Evolutionary conservation across 2,329 filamentous ascomycete genomes (phyloP).

Genomic region (Massarina eburnea): DNA sequence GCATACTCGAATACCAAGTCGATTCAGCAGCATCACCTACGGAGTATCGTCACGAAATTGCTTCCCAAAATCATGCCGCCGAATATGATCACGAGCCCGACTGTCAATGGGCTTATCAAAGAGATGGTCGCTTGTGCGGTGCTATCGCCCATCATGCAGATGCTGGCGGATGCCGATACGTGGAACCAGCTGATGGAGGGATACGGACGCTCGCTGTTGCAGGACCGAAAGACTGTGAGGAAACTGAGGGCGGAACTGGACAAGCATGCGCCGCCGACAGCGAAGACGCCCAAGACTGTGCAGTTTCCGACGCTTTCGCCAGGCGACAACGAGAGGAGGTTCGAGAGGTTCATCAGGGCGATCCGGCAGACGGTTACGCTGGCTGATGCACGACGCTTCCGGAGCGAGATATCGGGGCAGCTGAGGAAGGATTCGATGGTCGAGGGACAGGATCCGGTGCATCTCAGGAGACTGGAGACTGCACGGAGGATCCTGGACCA

Average conservation of each 20-base stretch:
- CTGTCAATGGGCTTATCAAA: conserved; percentile 77
- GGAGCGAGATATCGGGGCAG: conserved; percentile 90
- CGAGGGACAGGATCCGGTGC: conserved; percentile 80
- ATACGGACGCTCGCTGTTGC: conserved; percentile 80
- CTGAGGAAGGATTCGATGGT: conserved; percentile 79
- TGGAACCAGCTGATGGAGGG: conserved; percentile 98
- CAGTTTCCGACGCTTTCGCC: conserved; percentile 78
- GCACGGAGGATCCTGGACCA: conserved; percentile 89
- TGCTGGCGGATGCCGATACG: conserved; percentile 87
- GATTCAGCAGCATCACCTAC: conserved; percentile 85
- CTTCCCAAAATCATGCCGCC: conserved; percentile 74
- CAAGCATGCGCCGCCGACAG: conserved; percentile 84
- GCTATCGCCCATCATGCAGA: conserved; percentile 74
- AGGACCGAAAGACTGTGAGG: conserved; percentile 92
- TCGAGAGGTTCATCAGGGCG: conserved; percentile 89
- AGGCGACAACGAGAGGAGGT: conserved; percentile 85
- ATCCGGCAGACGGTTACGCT: conserved; percentile 88
- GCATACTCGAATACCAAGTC: conserved; percentile 81
- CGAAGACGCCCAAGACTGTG: conserved; percentile 64
- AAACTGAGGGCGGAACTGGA: conserved; percentile 90
- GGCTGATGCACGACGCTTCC: conserved; percentile 87
- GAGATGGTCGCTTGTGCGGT: conserved; percentile 96
- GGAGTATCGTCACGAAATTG: conserved; percentile 70
- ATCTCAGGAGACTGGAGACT: conserved; percentile 86
- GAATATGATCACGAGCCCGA: conserved; percentile 73